Percentiles rank a stretch among this genome's conserved stretches.
phyloP scores from a whole-genome alignment of 441 rosid species.

The Francoa sonchifolia region DNA sequence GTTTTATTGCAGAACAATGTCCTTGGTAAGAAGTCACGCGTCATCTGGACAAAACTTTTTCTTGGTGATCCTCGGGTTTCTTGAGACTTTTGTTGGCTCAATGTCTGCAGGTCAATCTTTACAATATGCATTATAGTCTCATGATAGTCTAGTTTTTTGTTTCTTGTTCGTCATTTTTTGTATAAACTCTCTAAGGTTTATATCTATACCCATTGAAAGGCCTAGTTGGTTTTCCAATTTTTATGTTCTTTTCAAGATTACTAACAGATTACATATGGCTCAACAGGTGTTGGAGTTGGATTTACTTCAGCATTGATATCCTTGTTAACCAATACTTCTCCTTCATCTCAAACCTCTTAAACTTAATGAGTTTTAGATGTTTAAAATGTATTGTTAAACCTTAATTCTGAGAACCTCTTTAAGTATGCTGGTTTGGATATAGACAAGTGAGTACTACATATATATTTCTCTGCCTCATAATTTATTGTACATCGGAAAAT shows the following conservation, averaged over 20 bases:
- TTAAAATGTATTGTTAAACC: conserved; percentile 40
- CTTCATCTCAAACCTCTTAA: conserved; percentile 9
- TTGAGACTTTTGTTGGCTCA: conserved; percentile 94
- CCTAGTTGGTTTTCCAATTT: neutral
- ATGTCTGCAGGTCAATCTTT: conserved; percentile 76
- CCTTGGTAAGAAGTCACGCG: conserved; percentile 64
- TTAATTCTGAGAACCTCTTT: conserved; percentile 80
- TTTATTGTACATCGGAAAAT: conserved; percentile 2
- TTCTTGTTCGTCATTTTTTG: no score
- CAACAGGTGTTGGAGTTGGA: conserved; percentile 95
- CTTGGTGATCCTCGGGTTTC: conserved; percentile 80
- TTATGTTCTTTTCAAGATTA: conserved; percentile 3
- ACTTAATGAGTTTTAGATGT: conserved; percentile 2
- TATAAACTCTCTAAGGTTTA: no score
- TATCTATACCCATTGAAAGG: no score
- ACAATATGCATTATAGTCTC: conserved; percentile 6
- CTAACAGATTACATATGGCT: conserved; percentile 19
- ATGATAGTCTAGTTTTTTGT: neutral
- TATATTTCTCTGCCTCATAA: conserved; percentile 8
- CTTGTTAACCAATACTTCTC: conserved; percentile 22
- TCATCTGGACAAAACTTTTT: conserved; percentile 58
- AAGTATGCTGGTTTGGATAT: conserved; percentile 97
- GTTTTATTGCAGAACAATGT: conserved; percentile 76
- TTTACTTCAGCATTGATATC: conserved; percentile 95
- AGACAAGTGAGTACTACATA: conserved; percentile 66